Conservation (phyloP, 352 stramenopile genomes). For the Phytopythium chamaehyphon region DNA sequence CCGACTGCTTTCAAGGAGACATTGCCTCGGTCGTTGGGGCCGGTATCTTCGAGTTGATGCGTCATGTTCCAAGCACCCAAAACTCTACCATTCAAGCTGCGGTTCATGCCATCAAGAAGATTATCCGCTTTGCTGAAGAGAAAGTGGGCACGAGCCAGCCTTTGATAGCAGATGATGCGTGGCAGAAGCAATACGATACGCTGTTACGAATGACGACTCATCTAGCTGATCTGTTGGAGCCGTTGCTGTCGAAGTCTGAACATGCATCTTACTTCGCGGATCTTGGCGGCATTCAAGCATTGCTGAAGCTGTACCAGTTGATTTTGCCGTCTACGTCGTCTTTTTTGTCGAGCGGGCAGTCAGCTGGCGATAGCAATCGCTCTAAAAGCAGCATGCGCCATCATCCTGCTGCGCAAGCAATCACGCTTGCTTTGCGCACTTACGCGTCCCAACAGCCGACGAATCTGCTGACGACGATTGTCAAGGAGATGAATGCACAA, state of each 20-base stretch:
- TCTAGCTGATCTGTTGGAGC: slow-evolving; percentile 92
- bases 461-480: slow-evolving; percentile 63
- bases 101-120: slow-evolving; percentile 87
- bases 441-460: slow-evolving; percentile 88
- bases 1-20: slow-evolving; percentile 90
- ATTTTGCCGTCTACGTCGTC: slow-evolving; percentile 80
- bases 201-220: slow-evolving; percentile 71
- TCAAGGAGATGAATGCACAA: slow-evolving; percentile 55
- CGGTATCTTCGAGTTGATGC: slow-evolving; percentile 96
- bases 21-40: slow-evolving; percentile 91
- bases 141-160: slow-evolving; percentile 15
- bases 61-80: slow-evolving; percentile 90
- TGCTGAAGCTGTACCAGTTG: slow-evolving; percentile 89
- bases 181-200: slow-evolving; percentile 20
- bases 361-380: background rate
- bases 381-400: slow-evolving; percentile 44
- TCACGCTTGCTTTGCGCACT: slow-evolving; percentile 86
- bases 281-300: slow-evolving; percentile 81
- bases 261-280: slow-evolving; percentile 90
- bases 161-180: background rate
- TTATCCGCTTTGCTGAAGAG: slow-evolving; percentile 82
- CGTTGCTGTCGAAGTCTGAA: slow-evolving; percentile 93
- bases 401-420: slow-evolving; percentile 85
- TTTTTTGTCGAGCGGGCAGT: slow-evolving; percentile 62
- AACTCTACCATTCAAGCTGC: slow-evolving; percentile 83